phyloP scores from a whole-genome alignment of 352 stramenopile genomes.

The Globisporangium splendens region DNA sequence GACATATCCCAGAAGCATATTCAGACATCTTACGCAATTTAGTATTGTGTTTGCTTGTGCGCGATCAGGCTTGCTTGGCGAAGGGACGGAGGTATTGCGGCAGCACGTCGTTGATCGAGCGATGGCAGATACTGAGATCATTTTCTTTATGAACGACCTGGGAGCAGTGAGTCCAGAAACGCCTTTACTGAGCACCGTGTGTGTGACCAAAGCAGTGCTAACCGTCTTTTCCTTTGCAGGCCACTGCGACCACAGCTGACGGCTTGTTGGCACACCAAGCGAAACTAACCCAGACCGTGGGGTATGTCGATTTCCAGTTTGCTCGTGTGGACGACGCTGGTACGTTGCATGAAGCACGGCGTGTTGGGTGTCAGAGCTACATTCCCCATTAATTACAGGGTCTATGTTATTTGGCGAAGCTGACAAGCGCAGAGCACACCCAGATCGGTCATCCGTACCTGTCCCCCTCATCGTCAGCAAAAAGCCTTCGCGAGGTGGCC shows the following conservation, averaged over 20 bases:
- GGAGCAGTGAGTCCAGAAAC: slow-evolving; percentile 31
- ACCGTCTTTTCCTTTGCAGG: slow-evolving; percentile 13
- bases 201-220: background rate
- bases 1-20: too few species aligned
- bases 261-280: slow-evolving; percentile 44
- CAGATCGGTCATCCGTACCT: background rate
- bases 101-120: slow-evolving; percentile 45
- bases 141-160: slow-evolving; percentile 79
- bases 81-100: slow-evolving; percentile 33
- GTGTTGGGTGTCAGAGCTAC: too few species aligned
- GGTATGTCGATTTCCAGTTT: slow-evolving; percentile 38
- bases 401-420: background rate
- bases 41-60: background rate
- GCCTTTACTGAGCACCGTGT: background rate
- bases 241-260: slow-evolving; percentile 38
- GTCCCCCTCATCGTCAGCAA: background rate
- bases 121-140: slow-evolving; percentile 59
- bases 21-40: background rate
- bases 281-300: slow-evolving; percentile 38
- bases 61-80: slow-evolving; percentile 43
- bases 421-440: background rate
- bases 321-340: slow-evolving; percentile 20
- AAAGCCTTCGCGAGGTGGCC: background rate
- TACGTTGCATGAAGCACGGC: slow-evolving; percentile 3
- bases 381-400: background rate